Base-by-base conservation (phyloP, 1,139 yeast genomes). In the Hemisphaericaspora subhashii region DNA sequence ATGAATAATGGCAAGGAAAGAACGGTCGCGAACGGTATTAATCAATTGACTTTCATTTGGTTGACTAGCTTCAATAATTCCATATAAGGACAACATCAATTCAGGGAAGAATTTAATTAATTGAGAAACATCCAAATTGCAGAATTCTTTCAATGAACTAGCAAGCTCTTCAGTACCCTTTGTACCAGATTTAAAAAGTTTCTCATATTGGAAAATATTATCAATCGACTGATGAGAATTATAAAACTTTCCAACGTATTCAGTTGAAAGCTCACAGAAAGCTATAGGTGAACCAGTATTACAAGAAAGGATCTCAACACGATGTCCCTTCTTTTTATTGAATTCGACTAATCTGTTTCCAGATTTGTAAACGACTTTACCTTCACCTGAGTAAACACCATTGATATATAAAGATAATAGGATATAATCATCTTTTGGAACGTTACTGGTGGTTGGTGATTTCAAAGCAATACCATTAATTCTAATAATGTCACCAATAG, bases 161-260 rank as follows among this genome's bases (percentile, higher is more conserved):
- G 72, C 58, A 38, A 76, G 63, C 34, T 69, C 74, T 43, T 76
- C 73, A 42, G 74, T 60, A 31, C 79, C 74, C 44, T 67, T 62
- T 23, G 63, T 60, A 20, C 68, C 74, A 29, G 51, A 50, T 50
- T 66, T 70, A 51, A 70, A 74, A 27, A 72, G 63, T 36, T 70
- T 59, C 45, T 68, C 79, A 74, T 79, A 82, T 46, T 74, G 75
- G 50, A 83, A 61, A 40, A 87, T 66, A 38, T 73, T 72, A 38
- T 77, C 81, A 45, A 84, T 71, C 4, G 83, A 66, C 16, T 65
- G 48, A 47, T 84, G 89, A 14, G 81, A 66, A 53, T 85, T 86
- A 62, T 68, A 84, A 12, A 69, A 62, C 49, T 77, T 82, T 21
- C 96, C 96, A 42, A 83, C 79, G 55, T 86, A 86, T 42, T 78